phyloP scores from a whole-genome alignment of 805 yeast species.

The Barnettozyma salicaria region DNA sequence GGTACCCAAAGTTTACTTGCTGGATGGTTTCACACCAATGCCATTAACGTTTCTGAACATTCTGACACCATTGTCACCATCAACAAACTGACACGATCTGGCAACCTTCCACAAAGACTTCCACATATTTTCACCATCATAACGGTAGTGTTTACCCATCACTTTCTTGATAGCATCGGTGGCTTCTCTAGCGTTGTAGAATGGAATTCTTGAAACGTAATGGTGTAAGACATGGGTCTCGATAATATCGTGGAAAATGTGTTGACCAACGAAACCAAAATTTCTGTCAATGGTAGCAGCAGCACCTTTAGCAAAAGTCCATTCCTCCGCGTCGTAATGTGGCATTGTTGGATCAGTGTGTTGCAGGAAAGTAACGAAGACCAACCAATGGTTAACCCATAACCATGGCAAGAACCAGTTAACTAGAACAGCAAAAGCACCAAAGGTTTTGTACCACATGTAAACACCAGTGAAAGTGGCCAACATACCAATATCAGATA shows the following conservation, averaged over 20 bases:
- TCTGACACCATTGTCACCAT: slow-evolving; percentile 57
- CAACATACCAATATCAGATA: slow-evolving; percentile 52
- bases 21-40: slow-evolving; percentile 32
- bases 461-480: slow-evolving; percentile 40
- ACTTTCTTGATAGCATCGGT: slow-evolving; percentile 74
- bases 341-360: slow-evolving; percentile 57
- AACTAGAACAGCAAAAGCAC: slow-evolving; percentile 44
- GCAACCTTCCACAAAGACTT: slow-evolving; percentile 47
- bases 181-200: slow-evolving; percentile 77
- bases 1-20: not conserved
- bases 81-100: slow-evolving; percentile 67
- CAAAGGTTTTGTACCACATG: slow-evolving; percentile 44
- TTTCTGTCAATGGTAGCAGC: slow-evolving; percentile 61
- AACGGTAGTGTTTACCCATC: slow-evolving; percentile 75
- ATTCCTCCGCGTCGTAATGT: slow-evolving; percentile 48
- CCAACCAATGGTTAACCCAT: slow-evolving; percentile 61
- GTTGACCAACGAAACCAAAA: slow-evolving; percentile 55
- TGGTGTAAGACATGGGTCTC: slow-evolving; percentile 91
- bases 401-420: slow-evolving; percentile 56
- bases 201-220: slow-evolving; percentile 77
- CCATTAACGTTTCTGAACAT: slow-evolving; percentile 59
- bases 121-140: slow-evolving; percentile 57
- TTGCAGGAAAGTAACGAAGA: slow-evolving; percentile 55
- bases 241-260: slow-evolving; percentile 82
- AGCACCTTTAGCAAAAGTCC: slow-evolving; percentile 64